Evolutionary conservation across 2,329 filamentous ascomycete species (phyloP).

Genomic region (Alternaria conjuncta): DNA sequence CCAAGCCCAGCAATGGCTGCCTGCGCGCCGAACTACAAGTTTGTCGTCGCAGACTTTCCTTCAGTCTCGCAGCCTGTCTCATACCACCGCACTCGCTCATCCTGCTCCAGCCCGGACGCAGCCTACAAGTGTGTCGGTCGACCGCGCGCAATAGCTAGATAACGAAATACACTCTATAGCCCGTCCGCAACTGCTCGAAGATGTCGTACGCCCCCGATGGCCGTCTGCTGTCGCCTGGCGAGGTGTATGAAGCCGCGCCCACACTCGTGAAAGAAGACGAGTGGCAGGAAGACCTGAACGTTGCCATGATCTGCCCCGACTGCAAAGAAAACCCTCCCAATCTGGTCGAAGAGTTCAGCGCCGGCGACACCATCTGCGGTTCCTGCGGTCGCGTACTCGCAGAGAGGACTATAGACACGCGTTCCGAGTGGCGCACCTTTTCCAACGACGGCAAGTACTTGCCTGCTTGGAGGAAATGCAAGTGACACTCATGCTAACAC

Average conservation of each 20-base stretch:
- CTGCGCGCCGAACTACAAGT: conserved; percentile 6
- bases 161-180: conserved; percentile 12
- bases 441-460: conserved; percentile 74
- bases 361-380: conserved; percentile 89
- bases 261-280: conserved; percentile 47
- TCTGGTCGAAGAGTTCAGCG: conserved; percentile 89
- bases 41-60: not conserved
- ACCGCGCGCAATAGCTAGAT: conserved; percentile 23
- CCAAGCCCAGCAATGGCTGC: conserved; percentile 14
- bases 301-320: conserved; percentile 83
- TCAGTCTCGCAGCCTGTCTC: conserved; percentile 20
- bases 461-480: not conserved
- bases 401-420: conserved; percentile 90
- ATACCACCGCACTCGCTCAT: conserved; percentile 24
- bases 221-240: conserved; percentile 53
- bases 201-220: conserved; percentile 46
- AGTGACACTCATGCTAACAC: not conserved
- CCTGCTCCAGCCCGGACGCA: conserved; percentile 23
- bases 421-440: conserved; percentile 98
- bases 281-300: conserved; percentile 86
- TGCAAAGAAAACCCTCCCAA: conserved; percentile 93
- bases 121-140: conserved; percentile 16
- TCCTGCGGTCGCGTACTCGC: conserved; percentile 91
- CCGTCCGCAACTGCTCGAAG: conserved; percentile 9
- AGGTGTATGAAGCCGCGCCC: conserved; percentile 49